These are phyloP conservation scores for Ophiostoma sp. DNA, from an alignment of 2,329 filamentous ascomycete genomes.

Conservation along the genomic window DNA sequence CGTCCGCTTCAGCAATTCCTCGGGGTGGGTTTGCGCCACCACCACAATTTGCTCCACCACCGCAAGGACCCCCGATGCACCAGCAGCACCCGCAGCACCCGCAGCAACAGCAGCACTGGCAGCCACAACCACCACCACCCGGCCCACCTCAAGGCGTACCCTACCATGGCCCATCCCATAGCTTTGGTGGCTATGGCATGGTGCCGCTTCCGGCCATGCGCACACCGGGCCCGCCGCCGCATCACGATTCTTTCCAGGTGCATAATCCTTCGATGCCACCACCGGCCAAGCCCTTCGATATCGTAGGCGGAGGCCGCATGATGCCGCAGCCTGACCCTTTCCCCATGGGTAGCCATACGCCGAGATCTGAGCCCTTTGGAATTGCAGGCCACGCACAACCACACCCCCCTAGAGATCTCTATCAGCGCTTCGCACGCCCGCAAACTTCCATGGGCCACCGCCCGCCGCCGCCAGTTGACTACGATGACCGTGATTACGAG, in stretches of 20 bases:
- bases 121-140: slow-evolving; percentile 11
- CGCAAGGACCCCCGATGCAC: background rate
- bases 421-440: slow-evolving; percentile 33
- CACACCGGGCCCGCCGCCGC: background rate
- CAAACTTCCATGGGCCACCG: slow-evolving; percentile 39
- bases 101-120: slow-evolving; percentile 17
- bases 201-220: slow-evolving; percentile 16
- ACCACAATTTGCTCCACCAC: background rate
- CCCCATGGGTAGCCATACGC: background rate
- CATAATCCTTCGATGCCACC: background rate
- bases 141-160: background rate
- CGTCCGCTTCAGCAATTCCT: slow-evolving; percentile 2
- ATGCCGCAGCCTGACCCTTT: background rate
- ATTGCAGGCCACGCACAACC: slow-evolving; percentile 1
- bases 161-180: background rate
- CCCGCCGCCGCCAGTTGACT: slow-evolving; percentile 31
- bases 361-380: background rate
- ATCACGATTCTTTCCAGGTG: background rate
- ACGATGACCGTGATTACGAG: background rate
- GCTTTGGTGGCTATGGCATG: slow-evolving; percentile 17
- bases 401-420: slow-evolving; percentile 15
- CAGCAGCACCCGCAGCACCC: slow-evolving; percentile 13
- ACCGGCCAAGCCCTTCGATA: background rate
- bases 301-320: background rate
- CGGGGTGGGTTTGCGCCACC: background rate